Conservation (phyloP, 2,329 filamentous ascomycete genomes). For the Didymella sp. region DNA sequence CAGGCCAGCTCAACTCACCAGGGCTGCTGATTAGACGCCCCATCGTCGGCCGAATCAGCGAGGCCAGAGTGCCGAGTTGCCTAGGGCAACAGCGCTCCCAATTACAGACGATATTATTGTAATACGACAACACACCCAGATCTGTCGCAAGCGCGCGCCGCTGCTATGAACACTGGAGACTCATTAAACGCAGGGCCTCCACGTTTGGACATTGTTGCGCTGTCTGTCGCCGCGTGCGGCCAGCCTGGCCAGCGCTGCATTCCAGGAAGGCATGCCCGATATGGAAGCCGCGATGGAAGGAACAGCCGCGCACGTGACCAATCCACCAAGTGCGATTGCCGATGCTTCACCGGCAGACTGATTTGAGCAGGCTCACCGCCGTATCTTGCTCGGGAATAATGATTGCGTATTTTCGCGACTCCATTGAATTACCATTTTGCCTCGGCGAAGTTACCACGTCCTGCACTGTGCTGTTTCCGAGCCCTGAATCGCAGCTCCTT, state of each 20-base stretch:
- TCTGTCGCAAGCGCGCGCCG: constrained; percentile 17
- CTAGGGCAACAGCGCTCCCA: constrained; percentile 21
- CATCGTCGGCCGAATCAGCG: constrained; percentile 18
- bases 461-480: not conserved
- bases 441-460: constrained; percentile 12
- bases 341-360: constrained; percentile 21
- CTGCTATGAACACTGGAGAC: constrained; percentile 20
- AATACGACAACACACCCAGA: constrained; percentile 19
- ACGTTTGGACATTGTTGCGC: constrained; percentile 9
- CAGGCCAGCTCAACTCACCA: not conserved
- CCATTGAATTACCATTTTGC: constrained; percentile 2
- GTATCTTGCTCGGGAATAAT: constrained; percentile 20
- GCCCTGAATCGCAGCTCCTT: constrained; percentile 13
- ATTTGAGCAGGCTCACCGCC: constrained; percentile 19
- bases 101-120: constrained; percentile 22
- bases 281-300: constrained; percentile 8
- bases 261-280: constrained; percentile 22
- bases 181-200: constrained; percentile 20
- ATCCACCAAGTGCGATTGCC: constrained; percentile 16
- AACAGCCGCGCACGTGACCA: constrained; percentile 11
- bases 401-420: constrained; percentile 8
- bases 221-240: constrained; percentile 12
- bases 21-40: constrained; percentile 17
- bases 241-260: constrained; percentile 5
- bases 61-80: constrained; percentile 21